Base-by-base conservation (phyloP, 2,329 filamentous ascomycete genomes). In the Clarireedia sp. region DNA sequence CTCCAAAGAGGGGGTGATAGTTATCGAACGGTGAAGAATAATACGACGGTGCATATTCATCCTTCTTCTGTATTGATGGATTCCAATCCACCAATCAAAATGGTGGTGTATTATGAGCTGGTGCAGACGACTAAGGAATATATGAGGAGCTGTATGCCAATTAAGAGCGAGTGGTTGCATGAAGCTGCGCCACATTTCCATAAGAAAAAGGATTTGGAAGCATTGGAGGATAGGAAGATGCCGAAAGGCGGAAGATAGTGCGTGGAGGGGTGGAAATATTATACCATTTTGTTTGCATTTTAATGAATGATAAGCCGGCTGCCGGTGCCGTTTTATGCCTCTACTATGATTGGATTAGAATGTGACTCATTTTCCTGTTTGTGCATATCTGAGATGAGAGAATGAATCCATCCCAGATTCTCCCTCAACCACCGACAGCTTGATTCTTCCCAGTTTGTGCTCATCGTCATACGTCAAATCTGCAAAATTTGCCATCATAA, bases 181-280 rank as follows among this genome's bases (percentile, higher is more conserved):
- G 92, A 97, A 72, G 82, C 94, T 58, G 94, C 94, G 59, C 92
- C 92, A 59, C 94, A 97, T 74, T 96, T 90, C 68, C 89, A 96
- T 70, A 96, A 95, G 74, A 87, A 88, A 74, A 87, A 90, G 73
- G 90, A 96, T 67, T 70, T 96, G 41, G 92, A 96, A 66, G 84
- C 79, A 17, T 68, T 96, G 63, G 89, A 90, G 66, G 87, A 89
- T 57, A 88, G 82, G 74, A 95, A 89, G 72, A 78, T 86, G 73
- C 81, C 83, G 0, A 88, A 86, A 23, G 45, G 16, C 19, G 26
- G 46, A 21, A 48, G 46, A 7, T 46, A 46, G 21, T 44, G 21
- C 16, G 3, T 41, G 38, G 10, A 19, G 5, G 16, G n/a, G 38
- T 33, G 29, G 1, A 33, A 33, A 33, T 33, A 33, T 33, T 33